Conservation (phyloP, 306 rosid species). For the Luffa aegyptiaca region DNA sequence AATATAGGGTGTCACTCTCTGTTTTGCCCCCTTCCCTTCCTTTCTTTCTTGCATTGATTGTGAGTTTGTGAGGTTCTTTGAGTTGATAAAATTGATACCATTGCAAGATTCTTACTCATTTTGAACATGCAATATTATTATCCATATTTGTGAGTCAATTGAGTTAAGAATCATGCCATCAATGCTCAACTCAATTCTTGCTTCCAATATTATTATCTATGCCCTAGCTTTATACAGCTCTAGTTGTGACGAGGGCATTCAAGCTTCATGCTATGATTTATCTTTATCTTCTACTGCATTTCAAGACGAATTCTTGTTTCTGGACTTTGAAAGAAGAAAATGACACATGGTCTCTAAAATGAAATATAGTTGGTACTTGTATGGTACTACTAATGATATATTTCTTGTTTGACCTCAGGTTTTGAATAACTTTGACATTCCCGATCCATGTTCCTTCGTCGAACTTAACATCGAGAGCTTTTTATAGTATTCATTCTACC, state of each 20-base stretch:
- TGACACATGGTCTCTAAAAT: background rate
- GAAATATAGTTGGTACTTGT: background rate
- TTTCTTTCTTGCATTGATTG: background rate
- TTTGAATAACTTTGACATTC: constrained; percentile 67
- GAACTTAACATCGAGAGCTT: constrained; percentile 62
- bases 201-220: background rate
- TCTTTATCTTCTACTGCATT: background rate
- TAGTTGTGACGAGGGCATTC: background rate
- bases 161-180: background rate
- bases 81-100: background rate
- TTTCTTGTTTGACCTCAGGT: constrained; percentile 40
- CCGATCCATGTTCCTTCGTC: constrained; percentile 88
- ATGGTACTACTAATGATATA: background rate
- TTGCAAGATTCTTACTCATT: background rate
- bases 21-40: background rate
- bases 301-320: background rate
- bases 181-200: background rate
- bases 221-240: background rate
- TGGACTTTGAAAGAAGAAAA: background rate
- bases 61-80: background rate
- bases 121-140: no score
- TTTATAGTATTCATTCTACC: constrained; percentile 22
- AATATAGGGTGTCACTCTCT: background rate
- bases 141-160: no score
- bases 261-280: background rate